These are phyloP conservation scores for Leishmania mexicana DNA, from an alignment of 208 protist genomes.

Conservation along the genomic window DNA sequence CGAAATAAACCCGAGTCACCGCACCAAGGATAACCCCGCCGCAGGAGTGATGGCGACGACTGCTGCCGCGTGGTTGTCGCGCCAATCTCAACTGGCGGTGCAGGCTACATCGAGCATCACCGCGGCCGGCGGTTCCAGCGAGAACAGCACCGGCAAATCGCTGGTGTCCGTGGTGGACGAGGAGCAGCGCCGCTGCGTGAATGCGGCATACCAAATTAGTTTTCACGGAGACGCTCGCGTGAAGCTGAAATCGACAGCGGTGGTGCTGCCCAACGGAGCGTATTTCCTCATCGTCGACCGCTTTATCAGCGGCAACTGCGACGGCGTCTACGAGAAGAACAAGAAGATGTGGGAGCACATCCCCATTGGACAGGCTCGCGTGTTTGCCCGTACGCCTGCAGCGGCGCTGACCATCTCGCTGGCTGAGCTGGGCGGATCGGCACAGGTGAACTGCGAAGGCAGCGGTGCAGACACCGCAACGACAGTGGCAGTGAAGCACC, in stretches of 20 bases:
- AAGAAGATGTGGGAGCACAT: slow-evolving; percentile 84
- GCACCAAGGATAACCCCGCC: not conserved
- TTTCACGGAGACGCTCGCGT: slow-evolving; percentile 68
- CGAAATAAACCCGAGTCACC: not conserved
- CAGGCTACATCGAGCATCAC: not conserved
- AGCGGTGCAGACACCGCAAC: not conserved
- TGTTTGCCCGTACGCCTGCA: slow-evolving; percentile 43
- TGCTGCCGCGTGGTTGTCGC: not conserved
- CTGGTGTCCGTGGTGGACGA: slow-evolving; percentile 26
- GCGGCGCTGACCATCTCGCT: not conserved
- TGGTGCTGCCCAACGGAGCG: slow-evolving; percentile 42
- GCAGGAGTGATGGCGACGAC: not conserved
- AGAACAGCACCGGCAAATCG: slow-evolving; percentile 16
- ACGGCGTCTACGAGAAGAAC: slow-evolving; percentile 73
- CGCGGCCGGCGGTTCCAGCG: not conserved
- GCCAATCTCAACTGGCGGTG: not conserved
- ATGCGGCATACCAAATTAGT: slow-evolving; percentile 52
- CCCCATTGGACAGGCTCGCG: slow-evolving; percentile 65
- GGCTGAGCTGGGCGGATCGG: not conserved
- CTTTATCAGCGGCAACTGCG: slow-evolving; percentile 48
- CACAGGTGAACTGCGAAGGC: not conserved
- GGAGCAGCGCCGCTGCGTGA: slow-evolving; percentile 43
- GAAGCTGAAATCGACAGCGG: slow-evolving; percentile 46
- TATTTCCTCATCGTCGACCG: slow-evolving; percentile 71
- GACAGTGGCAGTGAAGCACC: not conserved